These are phyloP conservation scores for Boletus huronensis DNA, from an alignment of 768 basidiomycete genomes.

Conservation along the genomic window DNA sequence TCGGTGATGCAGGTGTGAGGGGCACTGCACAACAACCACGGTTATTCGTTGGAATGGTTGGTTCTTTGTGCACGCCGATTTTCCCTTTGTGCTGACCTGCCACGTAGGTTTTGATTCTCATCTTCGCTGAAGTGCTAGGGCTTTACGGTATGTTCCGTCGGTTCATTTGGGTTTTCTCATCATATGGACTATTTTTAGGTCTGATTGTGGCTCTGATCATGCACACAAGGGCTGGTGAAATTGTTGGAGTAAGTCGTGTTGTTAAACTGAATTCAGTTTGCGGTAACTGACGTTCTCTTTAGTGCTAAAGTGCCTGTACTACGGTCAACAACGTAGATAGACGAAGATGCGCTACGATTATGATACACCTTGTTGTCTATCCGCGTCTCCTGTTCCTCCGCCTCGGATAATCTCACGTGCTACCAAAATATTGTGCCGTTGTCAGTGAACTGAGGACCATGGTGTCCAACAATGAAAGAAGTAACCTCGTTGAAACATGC, in stretches of 20 bases:
- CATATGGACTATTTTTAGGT: conserved; percentile 34
- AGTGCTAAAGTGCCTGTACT: conserved; percentile 24
- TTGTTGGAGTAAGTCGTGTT: conserved; percentile 12
- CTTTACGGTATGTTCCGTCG: conserved; percentile 61
- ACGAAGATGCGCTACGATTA: neutral
- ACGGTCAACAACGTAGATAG: conserved; percentile 6
- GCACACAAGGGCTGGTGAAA: conserved; percentile 64
- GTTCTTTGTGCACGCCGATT: conserved; percentile 19
- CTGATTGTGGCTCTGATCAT: conserved; percentile 95
- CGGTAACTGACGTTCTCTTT: neutral
- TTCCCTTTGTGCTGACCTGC: conserved; percentile 1
- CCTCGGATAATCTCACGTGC: conserved; percentile 4
- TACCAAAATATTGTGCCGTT: neutral
- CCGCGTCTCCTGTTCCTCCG: neutral
- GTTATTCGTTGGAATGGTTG: conserved; percentile 90
- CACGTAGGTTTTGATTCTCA: conserved; percentile 88
- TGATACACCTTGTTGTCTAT: conserved; percentile 10
- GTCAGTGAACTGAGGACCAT: neutral
- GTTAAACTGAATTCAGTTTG: neutral
- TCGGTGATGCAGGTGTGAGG: conserved; percentile 97
- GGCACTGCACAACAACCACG: conserved; percentile 96
- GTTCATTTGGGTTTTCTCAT: neutral
- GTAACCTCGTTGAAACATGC: neutral
- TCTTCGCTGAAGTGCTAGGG: conserved; percentile 93
- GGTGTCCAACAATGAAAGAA: neutral